Conservation (phyloP, 345 rosid species). For the Lepidium aucheri region DNA sequence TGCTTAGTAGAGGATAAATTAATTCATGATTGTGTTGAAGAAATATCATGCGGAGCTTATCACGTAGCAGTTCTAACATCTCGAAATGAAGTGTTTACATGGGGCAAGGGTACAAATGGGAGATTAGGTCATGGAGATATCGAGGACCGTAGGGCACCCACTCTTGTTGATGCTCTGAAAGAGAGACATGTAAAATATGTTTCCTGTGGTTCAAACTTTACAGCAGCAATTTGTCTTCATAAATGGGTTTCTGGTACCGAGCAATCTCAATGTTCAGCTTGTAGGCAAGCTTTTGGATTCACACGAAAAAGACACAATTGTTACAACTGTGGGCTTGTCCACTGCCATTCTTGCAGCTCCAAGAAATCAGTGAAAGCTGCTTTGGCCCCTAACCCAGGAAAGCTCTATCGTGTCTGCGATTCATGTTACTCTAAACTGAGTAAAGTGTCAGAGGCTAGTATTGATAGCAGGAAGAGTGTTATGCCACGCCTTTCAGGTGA, state of each 20-base stretch:
- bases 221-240: conserved; percentile 85
- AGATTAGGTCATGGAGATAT: conserved; percentile 90
- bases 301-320: conserved; percentile 92
- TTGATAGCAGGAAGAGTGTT: conserved; percentile 46
- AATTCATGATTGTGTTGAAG: conserved; percentile 62
- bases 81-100: conserved; percentile 75
- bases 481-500: conserved; percentile 89
- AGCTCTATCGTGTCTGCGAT: conserved; percentile 91
- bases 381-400: conserved; percentile 76
- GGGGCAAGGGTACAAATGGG: conserved; percentile 99
- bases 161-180: conserved; percentile 74
- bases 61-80: conserved; percentile 80
- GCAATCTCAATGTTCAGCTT: conserved; percentile 89
- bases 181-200: conserved; percentile 77
- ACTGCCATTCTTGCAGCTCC: conserved; percentile 94
- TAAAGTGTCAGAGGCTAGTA: conserved; percentile 56
- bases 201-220: conserved; percentile 86
- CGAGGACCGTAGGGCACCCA: conserved; percentile 77
- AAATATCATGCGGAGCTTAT: conserved; percentile 86
- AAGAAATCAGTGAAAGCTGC: conserved; percentile 78
- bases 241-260: conserved; percentile 91
- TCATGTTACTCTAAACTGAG: conserved; percentile 69
- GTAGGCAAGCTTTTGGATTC: conserved; percentile 90
- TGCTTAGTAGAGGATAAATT: conserved; percentile 67
- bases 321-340: conserved; percentile 95